These are phyloP conservation scores for Cephalotrichum gorgonifer DNA, from an alignment of 2,329 filamentous ascomycete genomes.

Conservation along the genomic window DNA sequence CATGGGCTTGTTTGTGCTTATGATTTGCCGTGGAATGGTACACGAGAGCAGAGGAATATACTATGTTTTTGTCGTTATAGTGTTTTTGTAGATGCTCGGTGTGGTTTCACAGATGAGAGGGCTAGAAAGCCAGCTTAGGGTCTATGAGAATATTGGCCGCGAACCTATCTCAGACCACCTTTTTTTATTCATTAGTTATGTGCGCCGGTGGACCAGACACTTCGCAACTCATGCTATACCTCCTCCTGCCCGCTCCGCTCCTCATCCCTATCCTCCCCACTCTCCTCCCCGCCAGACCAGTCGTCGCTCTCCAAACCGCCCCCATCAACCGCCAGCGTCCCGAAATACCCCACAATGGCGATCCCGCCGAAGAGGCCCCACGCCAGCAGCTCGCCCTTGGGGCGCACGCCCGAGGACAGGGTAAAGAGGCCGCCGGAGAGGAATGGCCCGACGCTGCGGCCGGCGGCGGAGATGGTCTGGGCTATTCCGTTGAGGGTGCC, in stretches of 20 bases:
- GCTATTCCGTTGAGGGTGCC: constrained; percentile 89
- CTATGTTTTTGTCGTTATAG: too few species aligned
- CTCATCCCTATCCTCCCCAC: background rate
- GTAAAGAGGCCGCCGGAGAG: constrained; percentile 81
- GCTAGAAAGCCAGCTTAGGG: too few species aligned
- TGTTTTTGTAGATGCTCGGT: too few species aligned
- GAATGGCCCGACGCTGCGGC: constrained; percentile 80
- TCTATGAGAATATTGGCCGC: too few species aligned
- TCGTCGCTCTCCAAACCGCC: constrained; percentile 49
- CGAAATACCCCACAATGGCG: constrained; percentile 66
- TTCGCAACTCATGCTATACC: background rate
- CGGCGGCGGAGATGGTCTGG: constrained; percentile 85
- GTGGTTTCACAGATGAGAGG: too few species aligned
- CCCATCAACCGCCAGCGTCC: constrained; percentile 69
- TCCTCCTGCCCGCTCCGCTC: background rate
- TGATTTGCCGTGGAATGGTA: too few species aligned
- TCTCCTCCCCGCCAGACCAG: background rate
- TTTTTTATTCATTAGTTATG: too few species aligned
- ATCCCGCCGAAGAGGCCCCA: constrained; percentile 85
- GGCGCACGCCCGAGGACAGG: constrained; percentile 58
- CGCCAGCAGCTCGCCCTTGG: constrained; percentile 73
- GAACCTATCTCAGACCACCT: too few species aligned
- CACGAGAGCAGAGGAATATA: too few species aligned
- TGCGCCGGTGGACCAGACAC: too few species aligned
- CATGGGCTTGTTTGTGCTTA: too few species aligned